Conservation (phyloP, 73 alveolate genomes). For the Tetrahymena elliotti region DNA sequence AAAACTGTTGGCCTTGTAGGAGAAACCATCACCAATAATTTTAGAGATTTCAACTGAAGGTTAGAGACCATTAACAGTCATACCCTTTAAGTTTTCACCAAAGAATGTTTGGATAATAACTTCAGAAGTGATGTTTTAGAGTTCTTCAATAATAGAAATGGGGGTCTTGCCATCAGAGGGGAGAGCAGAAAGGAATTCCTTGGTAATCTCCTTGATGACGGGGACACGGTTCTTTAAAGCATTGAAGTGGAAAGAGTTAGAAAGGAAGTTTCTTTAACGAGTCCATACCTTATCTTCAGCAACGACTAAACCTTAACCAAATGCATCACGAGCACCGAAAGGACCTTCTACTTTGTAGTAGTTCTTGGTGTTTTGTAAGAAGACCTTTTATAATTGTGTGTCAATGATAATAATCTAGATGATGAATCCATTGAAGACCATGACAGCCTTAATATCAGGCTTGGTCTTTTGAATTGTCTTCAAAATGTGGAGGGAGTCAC, state of each 20-base stretch:
- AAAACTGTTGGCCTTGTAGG: background rate
- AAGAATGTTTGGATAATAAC: background rate
- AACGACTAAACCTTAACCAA: background rate
- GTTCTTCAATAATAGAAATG: background rate
- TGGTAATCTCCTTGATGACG: constrained; percentile 10
- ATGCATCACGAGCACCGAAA: background rate
- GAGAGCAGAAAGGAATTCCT: background rate
- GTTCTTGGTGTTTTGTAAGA: background rate
- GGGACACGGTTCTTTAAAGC: constrained; percentile 16
- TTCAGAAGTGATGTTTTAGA: background rate
- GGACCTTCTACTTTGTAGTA: background rate
- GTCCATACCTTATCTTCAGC: constrained; percentile 24
- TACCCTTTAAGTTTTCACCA: background rate
- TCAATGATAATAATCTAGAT: background rate
- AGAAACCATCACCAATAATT: background rate
- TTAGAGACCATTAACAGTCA: background rate
- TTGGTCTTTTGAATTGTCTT: background rate
- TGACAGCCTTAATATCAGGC: background rate
- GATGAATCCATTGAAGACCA: background rate
- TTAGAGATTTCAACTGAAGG: background rate
- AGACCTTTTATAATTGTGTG: background rate
- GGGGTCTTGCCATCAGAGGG: background rate
- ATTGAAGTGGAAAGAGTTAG: constrained; percentile 12
- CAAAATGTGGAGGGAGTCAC: background rate
- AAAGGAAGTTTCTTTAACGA: constrained; percentile 6